Conservation (phyloP, 2,329 filamentous ascomycete genomes). For the Phialemoniopsis sp. region DNA sequence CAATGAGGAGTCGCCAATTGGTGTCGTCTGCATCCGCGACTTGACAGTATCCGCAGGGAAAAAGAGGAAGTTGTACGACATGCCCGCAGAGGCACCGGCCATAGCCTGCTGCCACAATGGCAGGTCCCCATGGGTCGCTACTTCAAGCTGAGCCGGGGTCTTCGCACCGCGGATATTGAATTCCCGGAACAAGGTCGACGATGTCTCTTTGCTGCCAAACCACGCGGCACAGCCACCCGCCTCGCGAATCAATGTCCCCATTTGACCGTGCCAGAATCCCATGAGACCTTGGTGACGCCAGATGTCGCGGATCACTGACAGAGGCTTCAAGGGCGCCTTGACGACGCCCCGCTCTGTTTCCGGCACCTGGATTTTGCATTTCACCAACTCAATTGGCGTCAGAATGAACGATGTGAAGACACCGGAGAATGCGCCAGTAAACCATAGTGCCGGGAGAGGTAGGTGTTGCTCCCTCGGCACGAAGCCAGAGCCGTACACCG, state of each 20-base stretch:
- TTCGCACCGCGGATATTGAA: conserved; percentile 40
- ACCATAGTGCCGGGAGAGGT: conserved; percentile 69
- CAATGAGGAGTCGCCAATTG: conserved; percentile 49
- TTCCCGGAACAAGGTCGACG: conserved; percentile 65
- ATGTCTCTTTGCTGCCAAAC: conserved; percentile 89
- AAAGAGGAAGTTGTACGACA: conserved; percentile 95
- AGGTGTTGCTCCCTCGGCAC: conserved; percentile 53
- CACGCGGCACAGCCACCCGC: conserved; percentile 90
- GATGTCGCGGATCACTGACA: conserved; percentile 71
- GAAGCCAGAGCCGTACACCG: conserved; percentile 50
- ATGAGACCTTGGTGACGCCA: conserved; percentile 76
- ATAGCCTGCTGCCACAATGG: conserved; percentile 84
- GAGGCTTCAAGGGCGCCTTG: conserved; percentile 53
- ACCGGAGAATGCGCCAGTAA: conserved; percentile 82
- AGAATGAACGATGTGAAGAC: conserved; percentile 86
- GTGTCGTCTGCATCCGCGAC: conserved; percentile 89
- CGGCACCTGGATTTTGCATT: conserved; percentile 95
- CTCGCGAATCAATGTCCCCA: conserved; percentile 90
- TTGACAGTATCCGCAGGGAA: conserved; percentile 98
- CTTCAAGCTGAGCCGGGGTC: conserved; percentile 33
- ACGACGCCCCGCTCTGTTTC: conserved; percentile 32
- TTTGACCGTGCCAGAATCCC: conserved; percentile 93
- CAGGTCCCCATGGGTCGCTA: conserved; percentile 41
- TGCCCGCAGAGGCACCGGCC: conserved; percentile 82
- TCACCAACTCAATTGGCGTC: conserved; percentile 94